These are phyloP conservation scores for Kodamaea hsintzibuensis DNA, from an alignment of 805 yeast species.

Conservation along the genomic window DNA sequence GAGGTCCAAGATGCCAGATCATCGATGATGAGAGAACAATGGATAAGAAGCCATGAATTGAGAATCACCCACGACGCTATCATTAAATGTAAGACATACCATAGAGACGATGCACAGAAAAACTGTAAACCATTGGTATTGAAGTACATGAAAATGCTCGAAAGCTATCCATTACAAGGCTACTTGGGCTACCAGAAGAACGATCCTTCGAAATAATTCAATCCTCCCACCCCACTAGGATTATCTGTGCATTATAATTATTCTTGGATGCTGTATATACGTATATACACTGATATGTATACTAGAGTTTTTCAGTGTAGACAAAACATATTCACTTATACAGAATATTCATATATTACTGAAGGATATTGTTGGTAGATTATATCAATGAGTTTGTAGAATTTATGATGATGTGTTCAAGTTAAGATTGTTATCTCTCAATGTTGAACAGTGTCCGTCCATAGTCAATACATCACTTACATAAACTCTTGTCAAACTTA, in stretches of 20 bases:
- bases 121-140: constrained; percentile 80
- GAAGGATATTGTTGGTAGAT: too few relatives aligned
- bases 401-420: too few relatives aligned
- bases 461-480: too few relatives aligned
- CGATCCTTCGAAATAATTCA: constrained; percentile 67
- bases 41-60: constrained; percentile 67
- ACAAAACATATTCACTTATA: too few relatives aligned
- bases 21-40: constrained; percentile 77
- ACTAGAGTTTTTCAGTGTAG: constrained; percentile 4
- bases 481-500: background rate
- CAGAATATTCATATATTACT: too few relatives aligned
- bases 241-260: constrained; percentile 4
- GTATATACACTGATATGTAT: constrained; percentile 3
- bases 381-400: too few relatives aligned
- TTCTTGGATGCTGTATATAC: constrained; percentile 3
- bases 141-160: constrained; percentile 75
- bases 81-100: constrained; percentile 71
- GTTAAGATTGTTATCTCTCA: too few relatives aligned
- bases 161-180: constrained; percentile 66
- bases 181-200: constrained; percentile 85
- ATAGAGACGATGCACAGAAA: constrained; percentile 52
- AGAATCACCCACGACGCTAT: constrained; percentile 72
- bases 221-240: constrained; percentile 1
- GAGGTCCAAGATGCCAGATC: constrained; percentile 74
- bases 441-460: too few relatives aligned